phyloP scores from a whole-genome alignment of 768 basidiomycete genomes.

The Auricularia sp. region DNA sequence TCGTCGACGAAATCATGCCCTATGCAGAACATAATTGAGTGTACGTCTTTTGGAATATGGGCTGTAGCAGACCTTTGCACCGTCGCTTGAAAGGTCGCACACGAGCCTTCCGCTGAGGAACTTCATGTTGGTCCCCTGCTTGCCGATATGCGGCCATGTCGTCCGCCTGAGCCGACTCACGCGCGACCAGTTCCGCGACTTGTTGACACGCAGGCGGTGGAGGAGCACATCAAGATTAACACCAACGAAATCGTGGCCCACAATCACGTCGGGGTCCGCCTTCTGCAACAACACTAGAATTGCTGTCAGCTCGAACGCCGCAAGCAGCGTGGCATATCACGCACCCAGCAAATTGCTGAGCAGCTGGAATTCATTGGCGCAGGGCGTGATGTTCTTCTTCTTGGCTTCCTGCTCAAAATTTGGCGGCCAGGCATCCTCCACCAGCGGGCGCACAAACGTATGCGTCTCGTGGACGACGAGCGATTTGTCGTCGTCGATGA shows the following conservation, averaged over 20 bases:
- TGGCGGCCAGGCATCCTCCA: slow-evolving; percentile 61
- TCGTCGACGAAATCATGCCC: slow-evolving; percentile 96
- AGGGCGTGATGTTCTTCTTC: slow-evolving; percentile 43
- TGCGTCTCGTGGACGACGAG: slow-evolving; percentile 74
- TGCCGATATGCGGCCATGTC: slow-evolving; percentile 73
- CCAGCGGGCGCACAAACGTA: slow-evolving; percentile 80
- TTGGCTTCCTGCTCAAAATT: slow-evolving; percentile 69
- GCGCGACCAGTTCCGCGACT: slow-evolving; percentile 89
- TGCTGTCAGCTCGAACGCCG: slow-evolving; percentile 2
- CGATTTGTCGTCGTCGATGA: slow-evolving; percentile 85
- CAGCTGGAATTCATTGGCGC: slow-evolving; percentile 76
- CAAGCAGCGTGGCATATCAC: background rate
- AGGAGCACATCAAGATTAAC: slow-evolving; percentile 85
- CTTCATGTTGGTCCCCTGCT: slow-evolving; percentile 72
- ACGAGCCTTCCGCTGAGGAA: slow-evolving; percentile 79
- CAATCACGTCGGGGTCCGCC: slow-evolving; percentile 86
- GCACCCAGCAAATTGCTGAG: slow-evolving; percentile 71
- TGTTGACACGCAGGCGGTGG: slow-evolving; percentile 82
- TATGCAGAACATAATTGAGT: slow-evolving; percentile 20
- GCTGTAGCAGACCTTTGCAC: slow-evolving; percentile 60
- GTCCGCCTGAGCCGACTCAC: slow-evolving; percentile 81
- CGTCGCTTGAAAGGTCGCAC: slow-evolving; percentile 90
- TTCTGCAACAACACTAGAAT: slow-evolving; percentile 60
- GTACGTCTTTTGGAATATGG: background rate
- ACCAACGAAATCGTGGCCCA: slow-evolving; percentile 91